Conservation (phyloP, 345 rosid genomes). For the Gossypium turneri region DNA sequence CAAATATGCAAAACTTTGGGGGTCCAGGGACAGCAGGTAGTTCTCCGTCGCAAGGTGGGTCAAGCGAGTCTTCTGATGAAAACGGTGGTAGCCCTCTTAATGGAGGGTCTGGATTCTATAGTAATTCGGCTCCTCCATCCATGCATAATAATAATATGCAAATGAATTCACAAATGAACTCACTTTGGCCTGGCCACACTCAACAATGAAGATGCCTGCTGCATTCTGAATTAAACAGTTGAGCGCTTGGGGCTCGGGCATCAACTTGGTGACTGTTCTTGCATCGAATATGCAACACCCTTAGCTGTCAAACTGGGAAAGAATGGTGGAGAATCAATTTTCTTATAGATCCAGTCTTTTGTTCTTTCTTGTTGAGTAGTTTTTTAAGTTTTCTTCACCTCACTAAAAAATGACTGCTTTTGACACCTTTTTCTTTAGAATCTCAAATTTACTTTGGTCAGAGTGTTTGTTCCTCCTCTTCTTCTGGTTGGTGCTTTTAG, state of each 20-base stretch:
- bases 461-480: not conserved
- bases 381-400: constrained; percentile 1
- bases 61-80: constrained; percentile 69
- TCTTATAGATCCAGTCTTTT: constrained; percentile 14
- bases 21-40: constrained; percentile 43
- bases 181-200: constrained; percentile 53
- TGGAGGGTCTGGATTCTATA: constrained; percentile 35
- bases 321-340: constrained; percentile 12
- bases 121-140: constrained; percentile 38
- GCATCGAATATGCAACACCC: not conserved
- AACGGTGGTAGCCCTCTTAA: constrained; percentile 63
- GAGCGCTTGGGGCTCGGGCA: not conserved
- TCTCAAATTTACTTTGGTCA: too few relatives aligned
- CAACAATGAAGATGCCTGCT: constrained; percentile 35
- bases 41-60: constrained; percentile 61
- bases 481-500: constrained; percentile 2
- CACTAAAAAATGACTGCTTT: constrained; percentile 10
- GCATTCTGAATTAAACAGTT: constrained; percentile 2
- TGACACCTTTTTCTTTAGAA: not conserved
- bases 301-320: not conserved
- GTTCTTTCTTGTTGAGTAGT: constrained; percentile 1
- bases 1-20: constrained; percentile 60
- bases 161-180: constrained; percentile 38
- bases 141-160: constrained; percentile 47
- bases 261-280: constrained; percentile 10